Base-by-base conservation (phyloP, 202 grass and related monocot genomes). In the Cymbopogon flexuosus region DNA sequence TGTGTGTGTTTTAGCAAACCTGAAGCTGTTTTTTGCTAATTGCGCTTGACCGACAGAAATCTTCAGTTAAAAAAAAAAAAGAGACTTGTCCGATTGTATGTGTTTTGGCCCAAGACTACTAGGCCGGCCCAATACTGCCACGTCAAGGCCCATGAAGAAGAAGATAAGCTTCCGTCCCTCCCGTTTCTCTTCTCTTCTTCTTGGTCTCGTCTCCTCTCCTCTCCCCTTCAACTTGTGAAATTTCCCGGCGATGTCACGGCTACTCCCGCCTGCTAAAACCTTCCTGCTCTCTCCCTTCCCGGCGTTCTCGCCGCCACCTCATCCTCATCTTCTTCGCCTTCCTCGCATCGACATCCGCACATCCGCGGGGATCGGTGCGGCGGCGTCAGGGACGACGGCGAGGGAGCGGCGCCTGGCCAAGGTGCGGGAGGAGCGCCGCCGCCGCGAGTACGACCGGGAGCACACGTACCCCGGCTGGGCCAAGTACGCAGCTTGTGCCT, bases 381-480 rank as follows among this genome's bases (percentile, higher is more conserved):
- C 87, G 37, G 83, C 73, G 16, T 98, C 95, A 10, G 82, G 92
- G 21, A 86, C 79, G 57, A 80, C 85, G 42, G 95, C 92, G 49
- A 87, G 95, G 84, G 90, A 88, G 61, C 89, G 95, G 72, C 89
- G 95, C 31, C 72, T 98, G 79, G 65, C 87, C 27, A 98, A 91
- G 79, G 90, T 98, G 74, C 88, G 92, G 75, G 95, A 98, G 85
- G 92, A 92, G 73, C 93, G 89, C 33, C 81, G 92, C 21, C 88
- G 79, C 86, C 84, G 77, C 47, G 86, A 98, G 64, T 84, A 88
- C 68, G 90, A 98, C 31, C 84, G 79, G 52, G 71, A 85, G 11
- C 84, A 88, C 61, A 93, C 77, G 39, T 98, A 95, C 39, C 95
- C 95, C 1, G 57, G 85, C 24, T 98, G 95, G 95, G 95, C 95